Evolutionary conservation across 2,329 filamentous ascomycete species (phyloP), one percentile per base, ranked within the genome.

Genomic region (Cordyceps farinosa): DNA sequence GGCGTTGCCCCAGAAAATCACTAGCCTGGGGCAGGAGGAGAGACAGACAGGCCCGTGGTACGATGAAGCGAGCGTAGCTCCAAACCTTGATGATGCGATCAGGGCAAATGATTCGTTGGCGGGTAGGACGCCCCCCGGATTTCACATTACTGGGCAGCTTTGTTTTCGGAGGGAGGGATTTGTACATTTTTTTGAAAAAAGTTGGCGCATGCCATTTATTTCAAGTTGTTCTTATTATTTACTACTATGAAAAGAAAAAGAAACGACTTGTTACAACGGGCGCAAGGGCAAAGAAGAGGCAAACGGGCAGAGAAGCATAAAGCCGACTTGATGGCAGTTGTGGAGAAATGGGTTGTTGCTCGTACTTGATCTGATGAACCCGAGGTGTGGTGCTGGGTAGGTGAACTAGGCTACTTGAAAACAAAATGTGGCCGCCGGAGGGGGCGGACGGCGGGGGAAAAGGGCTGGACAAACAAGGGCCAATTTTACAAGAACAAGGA

Each of bases 11-110:
- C 54, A 57, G 54, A 38, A 47, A 57, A 57, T 47, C 54, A 47
- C 47, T 29, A 45, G 30, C 27, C 8, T 9, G 30, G 10, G 30
- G 51, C 22, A 22, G 32, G 34, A 53, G 13, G 22, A 29, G 36
- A 17, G 17, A 22, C 22, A 22, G 22, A 22, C 32, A 57, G 42
- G 54, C n/a, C 34, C 56, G 34, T 59, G 56, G 56, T 59, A 59
- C 56, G 56, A 59, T 50, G 44, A 59, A 50, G 56, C 56, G 55
- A 48, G 17, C 29, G 54, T 57, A 50, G 44, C 34, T 32, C 44
- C 56, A 59, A 59, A 50, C 56, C 34, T 40, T 59, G 54, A 57
- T 57, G 54, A 57, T n/a, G 42, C 53, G 38, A 56, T 44, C 27
- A 44, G 53, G 38, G 38, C 17, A 32, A 32, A 29, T 55, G 52